Evolutionary conservation across 2,329 filamentous ascomycete genomes (phyloP).

Genomic region (Triangularia verruculosa): DNA sequence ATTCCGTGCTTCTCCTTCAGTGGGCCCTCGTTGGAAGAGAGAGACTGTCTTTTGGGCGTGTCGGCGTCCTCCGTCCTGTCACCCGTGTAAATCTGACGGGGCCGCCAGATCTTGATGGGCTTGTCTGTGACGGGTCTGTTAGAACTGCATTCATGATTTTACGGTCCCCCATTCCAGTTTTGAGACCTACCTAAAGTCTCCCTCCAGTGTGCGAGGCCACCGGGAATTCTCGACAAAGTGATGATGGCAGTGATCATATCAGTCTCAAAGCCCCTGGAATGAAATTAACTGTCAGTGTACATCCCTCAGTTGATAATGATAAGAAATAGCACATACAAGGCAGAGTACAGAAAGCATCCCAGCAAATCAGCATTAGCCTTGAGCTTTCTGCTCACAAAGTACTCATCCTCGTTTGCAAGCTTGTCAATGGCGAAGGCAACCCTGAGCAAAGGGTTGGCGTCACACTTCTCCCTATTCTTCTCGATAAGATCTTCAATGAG

Average conservation of each 20-base stretch:
- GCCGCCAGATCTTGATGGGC: conserved; percentile 7
- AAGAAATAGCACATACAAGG: not conserved
- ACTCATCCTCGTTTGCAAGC: conserved; percentile 8
- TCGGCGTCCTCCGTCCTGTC: not conserved
- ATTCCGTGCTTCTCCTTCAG: not conserved
- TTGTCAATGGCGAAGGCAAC: conserved; percentile 9
- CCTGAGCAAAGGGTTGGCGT: conserved; percentile 2
- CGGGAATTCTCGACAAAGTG: conserved; percentile 1
- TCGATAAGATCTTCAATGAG: conserved; percentile 4
- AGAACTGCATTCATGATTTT: not conserved
- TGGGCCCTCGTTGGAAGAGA: not conserved
- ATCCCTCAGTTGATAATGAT: not conserved
- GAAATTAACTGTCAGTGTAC: not conserved
- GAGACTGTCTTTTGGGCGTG: not conserved
- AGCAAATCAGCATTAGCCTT: conserved; percentile 9
- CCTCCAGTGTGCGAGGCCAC: conserved; percentile 4
- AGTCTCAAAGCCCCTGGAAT: conserved; percentile 3
- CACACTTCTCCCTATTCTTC: conserved; percentile 1
- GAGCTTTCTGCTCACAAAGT: conserved; percentile 10
- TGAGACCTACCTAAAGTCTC: conserved; percentile 3
- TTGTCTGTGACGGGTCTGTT: not conserved
- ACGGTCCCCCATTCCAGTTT: not conserved
- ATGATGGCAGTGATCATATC: conserved; percentile 10
- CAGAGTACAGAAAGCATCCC: conserved; percentile 9
- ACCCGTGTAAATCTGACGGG: conserved; percentile 3